phyloP scores from a whole-genome alignment of 352 stramenopile species.

The Phytophthora chlamydospora region DNA sequence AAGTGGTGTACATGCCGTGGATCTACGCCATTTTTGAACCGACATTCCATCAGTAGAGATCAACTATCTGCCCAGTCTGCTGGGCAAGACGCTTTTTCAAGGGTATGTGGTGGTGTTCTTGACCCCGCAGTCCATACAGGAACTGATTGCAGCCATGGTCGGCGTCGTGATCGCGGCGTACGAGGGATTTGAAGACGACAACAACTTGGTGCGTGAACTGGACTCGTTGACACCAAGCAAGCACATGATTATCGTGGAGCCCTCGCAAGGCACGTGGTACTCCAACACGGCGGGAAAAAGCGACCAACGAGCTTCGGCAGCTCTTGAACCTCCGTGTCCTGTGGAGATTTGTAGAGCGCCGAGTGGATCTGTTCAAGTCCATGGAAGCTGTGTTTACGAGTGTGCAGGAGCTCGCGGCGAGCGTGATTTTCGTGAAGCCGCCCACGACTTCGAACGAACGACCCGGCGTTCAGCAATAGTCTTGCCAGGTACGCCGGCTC shows the following conservation, averaged over 20 bases:
- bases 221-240: conserved; percentile 53
- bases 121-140: conserved; percentile 72
- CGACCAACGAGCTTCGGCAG: conserved; percentile 37
- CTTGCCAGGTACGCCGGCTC: conserved; percentile 60
- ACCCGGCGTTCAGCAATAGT: conserved; percentile 70
- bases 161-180: conserved; percentile 73
- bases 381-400: conserved; percentile 74
- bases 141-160: conserved; percentile 77
- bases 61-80: conserved; percentile 78
- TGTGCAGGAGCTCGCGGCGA: conserved; percentile 81
- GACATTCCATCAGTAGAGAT: conserved; percentile 57
- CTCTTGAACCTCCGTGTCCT: conserved; percentile 10
- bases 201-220: conserved; percentile 60
- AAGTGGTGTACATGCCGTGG: conserved; percentile 82
- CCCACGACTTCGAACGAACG: conserved; percentile 55
- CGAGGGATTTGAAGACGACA: conserved; percentile 54
- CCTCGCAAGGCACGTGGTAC: conserved; percentile 50
- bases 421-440: conserved; percentile 83
- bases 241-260: conserved; percentile 71
- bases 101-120: conserved; percentile 81
- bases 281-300: conserved; percentile 62
- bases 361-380: conserved; percentile 63
- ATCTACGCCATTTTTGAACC: conserved; percentile 78
- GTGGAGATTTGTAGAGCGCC: conserved; percentile 56
- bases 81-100: conserved; percentile 79